Evolutionary conservation across 139 green algal genomes (phyloP), one percentile per base, ranked within the genome.

Genomic region (Closterium sp.): DNA sequence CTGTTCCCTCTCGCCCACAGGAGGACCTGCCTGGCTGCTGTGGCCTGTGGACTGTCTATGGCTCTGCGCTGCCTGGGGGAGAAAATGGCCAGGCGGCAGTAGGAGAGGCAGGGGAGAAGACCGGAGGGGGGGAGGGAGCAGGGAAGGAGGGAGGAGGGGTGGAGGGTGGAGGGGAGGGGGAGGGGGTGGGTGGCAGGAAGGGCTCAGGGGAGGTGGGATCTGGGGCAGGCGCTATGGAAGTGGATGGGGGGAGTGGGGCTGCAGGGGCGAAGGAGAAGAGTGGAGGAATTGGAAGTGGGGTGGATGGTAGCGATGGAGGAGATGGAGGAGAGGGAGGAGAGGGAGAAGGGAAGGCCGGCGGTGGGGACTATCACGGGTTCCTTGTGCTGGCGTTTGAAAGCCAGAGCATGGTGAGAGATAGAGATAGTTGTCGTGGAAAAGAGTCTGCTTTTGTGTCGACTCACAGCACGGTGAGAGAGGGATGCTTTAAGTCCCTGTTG

Each of bases 41-140:
- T 34, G 91, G 95, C 34, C 94, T 96, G 28, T 99, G 97, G 96
- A 95, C 97, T 0, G 91, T 99, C 84, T 95, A 96, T 88, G 55
- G 55, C 55, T 76, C 55, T 28, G 55, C 4, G 16, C 55, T 76
- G 0, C 55, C 55, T 76, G 55, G 12, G 25, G 55, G 55, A 76
- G 55, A 28, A 76, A 19, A 76, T 76, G 55, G 55, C 16, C 12
- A 28, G 55, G 12, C 55, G 25, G 55, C 55, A 76, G 55, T 3
- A 25, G 55, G 55, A 2, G 55, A 28, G 55, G 55, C 12, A 28
- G n/a, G n/a, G n/a, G n/a, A n/a, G n/a, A n/a, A n/a, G n/a, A n/a
- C n/a, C n/a, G 55, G 55, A 76, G 12, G 55, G 55, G 25, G 16
- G 10, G 55, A 3, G 7, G 55, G 9, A 76, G 55, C 9, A 19